phyloP scores from a whole-genome alignment of 495 filamentous ascomycete species.

The Parmelia sp. region DNA sequence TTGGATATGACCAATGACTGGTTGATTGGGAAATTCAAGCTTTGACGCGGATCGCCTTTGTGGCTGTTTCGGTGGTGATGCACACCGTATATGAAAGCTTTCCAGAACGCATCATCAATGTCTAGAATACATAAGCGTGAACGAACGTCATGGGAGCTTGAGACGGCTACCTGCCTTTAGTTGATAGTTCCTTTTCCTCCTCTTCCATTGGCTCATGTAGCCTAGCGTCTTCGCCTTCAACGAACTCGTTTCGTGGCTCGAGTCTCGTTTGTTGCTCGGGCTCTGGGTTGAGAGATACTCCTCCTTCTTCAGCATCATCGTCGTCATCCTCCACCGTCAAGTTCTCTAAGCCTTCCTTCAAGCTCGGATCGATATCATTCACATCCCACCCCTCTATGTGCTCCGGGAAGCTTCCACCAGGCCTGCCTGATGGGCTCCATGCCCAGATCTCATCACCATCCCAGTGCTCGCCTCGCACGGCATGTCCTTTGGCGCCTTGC shows the following conservation, averaged over 20 bases:
- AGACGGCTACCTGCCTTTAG: slow-evolving; percentile 41
- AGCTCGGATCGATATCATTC: slow-evolving; percentile 13
- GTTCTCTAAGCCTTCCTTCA: slow-evolving; percentile 22
- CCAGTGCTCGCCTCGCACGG: slow-evolving; percentile 65
- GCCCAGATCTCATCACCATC: slow-evolving; percentile 68
- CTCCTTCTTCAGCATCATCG: slow-evolving; percentile 37
- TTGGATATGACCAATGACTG: slow-evolving; percentile 61
- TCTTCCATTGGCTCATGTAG: slow-evolving; percentile 29
- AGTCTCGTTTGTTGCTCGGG: slow-evolving; percentile 25
- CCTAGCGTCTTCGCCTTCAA: slow-evolving; percentile 31
- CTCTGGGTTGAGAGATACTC: slow-evolving; percentile 35
- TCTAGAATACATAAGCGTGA: slow-evolving; percentile 37
- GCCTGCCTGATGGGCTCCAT: slow-evolving; percentile 51
- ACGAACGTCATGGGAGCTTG: background rate
- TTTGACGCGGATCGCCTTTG: slow-evolving; percentile 45
- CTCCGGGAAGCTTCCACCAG: slow-evolving; percentile 47
- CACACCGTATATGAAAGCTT: slow-evolving; percentile 63
- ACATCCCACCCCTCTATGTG: slow-evolving; percentile 44
- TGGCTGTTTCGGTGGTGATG: slow-evolving; percentile 47
- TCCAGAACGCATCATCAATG: slow-evolving; percentile 61
- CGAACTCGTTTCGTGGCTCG: slow-evolving; percentile 23
- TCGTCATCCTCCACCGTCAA: slow-evolving; percentile 31
- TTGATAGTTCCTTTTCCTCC: slow-evolving; percentile 48
- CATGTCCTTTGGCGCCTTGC: slow-evolving; percentile 59
- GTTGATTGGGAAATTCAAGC: slow-evolving; percentile 55